Base-by-base conservation (phyloP, 495 filamentous ascomycete species). In the Aspergillus sparsus region DNA sequence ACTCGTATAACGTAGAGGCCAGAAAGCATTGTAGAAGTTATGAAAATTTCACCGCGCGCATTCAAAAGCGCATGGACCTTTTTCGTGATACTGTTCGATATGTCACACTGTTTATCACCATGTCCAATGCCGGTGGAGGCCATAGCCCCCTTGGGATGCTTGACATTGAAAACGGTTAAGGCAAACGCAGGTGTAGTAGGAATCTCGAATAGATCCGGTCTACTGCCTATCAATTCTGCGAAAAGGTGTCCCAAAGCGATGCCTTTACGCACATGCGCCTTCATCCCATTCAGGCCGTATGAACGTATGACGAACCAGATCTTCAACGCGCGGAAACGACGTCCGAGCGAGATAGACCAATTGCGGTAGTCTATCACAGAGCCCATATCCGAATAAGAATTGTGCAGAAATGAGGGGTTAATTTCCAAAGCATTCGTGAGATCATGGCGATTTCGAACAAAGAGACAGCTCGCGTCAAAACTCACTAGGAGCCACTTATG, bases 401-500 rank as follows among this genome's bases (percentile, higher is more conserved):
- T 97, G 58, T 84, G 82, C 8, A 95, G 83, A 74, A 95, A 98
- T 7, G 88, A 82, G 4, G 90, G 91, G 53, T 87, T 90, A 70
- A 97, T 88, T 66, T 85, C 87, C 32, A 97, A 83, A 3, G 91
- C 87, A 56, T 87, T 82, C 18, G 87, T 89, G 32, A 98, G 81
- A 67, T 91, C 86, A 27, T 77, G 75, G 13, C 94, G 83, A 65
- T 89, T 82, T 57, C 86, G 83, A 61, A 97, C 85, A 4, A 37
- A 32, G 18, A 62, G 62, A 46, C 71, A 82, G 82, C 82, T 82
- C 16, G 91, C 91, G 74, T 98, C 94, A 67, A 98, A 97, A 74
- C 96, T 96, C 41, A 91, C 91, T 10, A 97, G 83, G 37, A 97
- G 80, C 93, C 94, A 97, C 78, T 98, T 98, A 78, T 97, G 94